Evolutionary conservation across 306 rosid genomes (phyloP).

Genomic region (Begonia fuchsioides): DNA sequence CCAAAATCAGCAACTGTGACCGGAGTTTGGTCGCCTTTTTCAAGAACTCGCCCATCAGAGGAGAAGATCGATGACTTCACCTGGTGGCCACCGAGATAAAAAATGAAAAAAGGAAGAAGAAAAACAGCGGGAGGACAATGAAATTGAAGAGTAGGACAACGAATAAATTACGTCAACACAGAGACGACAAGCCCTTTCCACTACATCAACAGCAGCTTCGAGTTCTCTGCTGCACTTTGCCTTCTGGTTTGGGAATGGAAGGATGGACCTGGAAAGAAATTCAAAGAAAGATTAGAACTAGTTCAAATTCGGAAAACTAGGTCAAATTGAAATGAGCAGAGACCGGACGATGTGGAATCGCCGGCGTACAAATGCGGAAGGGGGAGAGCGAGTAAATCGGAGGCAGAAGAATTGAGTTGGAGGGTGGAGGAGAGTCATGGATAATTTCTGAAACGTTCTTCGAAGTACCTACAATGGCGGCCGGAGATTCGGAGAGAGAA

Average conservation of each 20-base stretch:
- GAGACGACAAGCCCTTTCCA: slow-evolving; percentile 54
- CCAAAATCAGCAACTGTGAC: slow-evolving; percentile 94
- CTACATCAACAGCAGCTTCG: slow-evolving; percentile 53
- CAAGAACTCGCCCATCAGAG: slow-evolving; percentile 27
- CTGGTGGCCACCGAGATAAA: slow-evolving; percentile 16
- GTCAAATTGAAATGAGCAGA: slow-evolving; percentile 2
- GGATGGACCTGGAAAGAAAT: slow-evolving; percentile 26
- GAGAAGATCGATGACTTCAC: slow-evolving; percentile 46
- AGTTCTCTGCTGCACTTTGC: slow-evolving; percentile 53
- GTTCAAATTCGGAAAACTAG: neutral
- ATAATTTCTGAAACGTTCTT: neutral
- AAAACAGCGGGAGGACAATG: neutral
- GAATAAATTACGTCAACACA: slow-evolving; percentile 39
- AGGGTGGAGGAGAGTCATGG: slow-evolving; percentile 29
- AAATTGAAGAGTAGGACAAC: neutral
- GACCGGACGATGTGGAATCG: slow-evolving; percentile 35
- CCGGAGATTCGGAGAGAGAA: too few species aligned
- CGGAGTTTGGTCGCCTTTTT: slow-evolving; percentile 61
- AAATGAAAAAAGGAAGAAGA: neutral
- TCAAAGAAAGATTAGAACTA: neutral
- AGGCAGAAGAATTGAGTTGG: slow-evolving; percentile 27
- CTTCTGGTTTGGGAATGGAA: slow-evolving; percentile 35
- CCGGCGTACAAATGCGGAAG: slow-evolving; percentile 6
- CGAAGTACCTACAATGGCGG: neutral
- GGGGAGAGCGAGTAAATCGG: slow-evolving; percentile 12